These are phyloP conservation scores for Sporothrix brunneoviolacea DNA, from an alignment of 2,329 filamentous ascomycete genomes.

Conservation along the genomic window DNA sequence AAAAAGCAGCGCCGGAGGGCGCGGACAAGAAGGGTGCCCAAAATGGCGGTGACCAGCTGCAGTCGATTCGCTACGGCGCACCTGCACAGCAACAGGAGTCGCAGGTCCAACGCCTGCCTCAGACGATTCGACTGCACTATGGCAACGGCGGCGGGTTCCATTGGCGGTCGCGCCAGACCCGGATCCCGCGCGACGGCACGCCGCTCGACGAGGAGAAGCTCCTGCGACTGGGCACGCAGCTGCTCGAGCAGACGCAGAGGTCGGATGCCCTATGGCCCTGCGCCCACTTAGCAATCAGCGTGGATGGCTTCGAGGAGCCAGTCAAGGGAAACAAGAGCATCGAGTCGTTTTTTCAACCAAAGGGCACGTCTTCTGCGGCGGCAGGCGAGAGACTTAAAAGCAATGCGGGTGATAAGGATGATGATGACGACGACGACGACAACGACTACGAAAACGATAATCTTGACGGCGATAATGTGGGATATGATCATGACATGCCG, in stretches of 20 bases:
- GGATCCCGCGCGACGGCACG: slow-evolving; percentile 66
- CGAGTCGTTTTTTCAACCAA: slow-evolving; percentile 58
- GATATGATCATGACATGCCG: too few species aligned
- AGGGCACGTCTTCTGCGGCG: not conserved
- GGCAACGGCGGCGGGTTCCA: slow-evolving; percentile 56
- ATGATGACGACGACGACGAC: not conserved
- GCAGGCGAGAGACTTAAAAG: too few species aligned
- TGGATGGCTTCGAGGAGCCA: slow-evolving; percentile 89
- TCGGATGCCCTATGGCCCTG: slow-evolving; percentile 87
- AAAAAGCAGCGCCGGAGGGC: not conserved
- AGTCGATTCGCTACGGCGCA: too few species aligned
- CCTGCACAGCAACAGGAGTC: too few species aligned
- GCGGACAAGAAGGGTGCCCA: not conserved
- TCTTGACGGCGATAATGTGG: not conserved
- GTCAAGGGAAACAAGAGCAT: slow-evolving; percentile 80
- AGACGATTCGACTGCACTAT: slow-evolving; percentile 78
- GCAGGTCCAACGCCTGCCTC: slow-evolving; percentile 62
- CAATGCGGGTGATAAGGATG: not conserved
- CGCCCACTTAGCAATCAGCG: slow-evolving; percentile 78
- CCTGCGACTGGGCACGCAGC: slow-evolving; percentile 66
- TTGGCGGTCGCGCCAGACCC: slow-evolving; percentile 60
- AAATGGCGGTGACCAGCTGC: not conserved
- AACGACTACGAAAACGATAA: not conserved
- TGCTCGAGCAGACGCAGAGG: slow-evolving; percentile 69
- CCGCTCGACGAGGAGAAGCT: slow-evolving; percentile 64